Conservation (phyloP, 202 grass and related monocot species). For the Setaria italica region DNA sequence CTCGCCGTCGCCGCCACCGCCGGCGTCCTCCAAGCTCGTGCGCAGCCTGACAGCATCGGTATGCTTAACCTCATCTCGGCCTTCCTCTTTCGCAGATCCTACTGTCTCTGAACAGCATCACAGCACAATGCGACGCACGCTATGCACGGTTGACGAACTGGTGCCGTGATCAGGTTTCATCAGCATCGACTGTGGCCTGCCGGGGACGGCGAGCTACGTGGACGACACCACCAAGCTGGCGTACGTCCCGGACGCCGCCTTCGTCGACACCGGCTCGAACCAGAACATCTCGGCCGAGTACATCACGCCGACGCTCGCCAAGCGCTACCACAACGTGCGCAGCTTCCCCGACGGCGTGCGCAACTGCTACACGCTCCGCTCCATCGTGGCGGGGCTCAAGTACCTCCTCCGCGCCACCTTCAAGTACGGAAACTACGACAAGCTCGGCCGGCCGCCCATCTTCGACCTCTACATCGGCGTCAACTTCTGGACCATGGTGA, state of each 20-base stretch:
- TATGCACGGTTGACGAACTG: not conserved
- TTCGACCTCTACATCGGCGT: slow-evolving; percentile 68
- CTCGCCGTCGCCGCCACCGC: not conserved
- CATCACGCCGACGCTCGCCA: not conserved
- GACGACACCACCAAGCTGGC: slow-evolving; percentile 38
- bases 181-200: slow-evolving; percentile 71
- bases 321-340: slow-evolving; percentile 41
- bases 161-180: slow-evolving; percentile 59
- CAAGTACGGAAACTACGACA: slow-evolving; percentile 75
- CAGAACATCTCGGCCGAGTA: slow-evolving; percentile 42
- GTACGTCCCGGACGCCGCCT: slow-evolving; percentile 49
- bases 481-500: slow-evolving; percentile 57
- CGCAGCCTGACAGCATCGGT: slow-evolving; percentile 37
- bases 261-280: slow-evolving; percentile 46
- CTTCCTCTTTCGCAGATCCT: no score
- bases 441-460: not conserved
- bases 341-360: slow-evolving; percentile 53
- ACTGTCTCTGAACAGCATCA: no score
- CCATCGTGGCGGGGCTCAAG: slow-evolving; percentile 45
- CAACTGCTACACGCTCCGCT: slow-evolving; percentile 69
- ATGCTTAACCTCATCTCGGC: not conserved
- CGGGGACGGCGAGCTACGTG: slow-evolving; percentile 36
- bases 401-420: slow-evolving; percentile 65
- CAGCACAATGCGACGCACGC: no score
- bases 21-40: slow-evolving; percentile 34